Base-by-base conservation (phyloP, 169 alveolate genomes). In the Perkinsus olseni region DNA sequence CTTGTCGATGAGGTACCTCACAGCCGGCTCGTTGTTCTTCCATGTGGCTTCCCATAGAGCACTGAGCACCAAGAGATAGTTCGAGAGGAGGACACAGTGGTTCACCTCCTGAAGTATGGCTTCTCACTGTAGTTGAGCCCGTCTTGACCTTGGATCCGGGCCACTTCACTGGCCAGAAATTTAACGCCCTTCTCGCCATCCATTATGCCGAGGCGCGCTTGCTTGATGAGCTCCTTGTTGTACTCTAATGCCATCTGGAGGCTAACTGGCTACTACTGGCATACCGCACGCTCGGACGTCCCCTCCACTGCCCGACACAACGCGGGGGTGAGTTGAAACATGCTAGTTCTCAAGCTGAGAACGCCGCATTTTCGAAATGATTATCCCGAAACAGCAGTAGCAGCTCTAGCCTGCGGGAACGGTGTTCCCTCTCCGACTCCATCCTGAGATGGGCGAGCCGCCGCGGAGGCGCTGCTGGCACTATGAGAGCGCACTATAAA, bases 31-130 rank as follows among this genome's bases (percentile, higher is more conserved):
- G 62, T 92, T 92, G 91, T 94, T 94, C 28, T 93, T 92, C 91
- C 95, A 92, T 6, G 95, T 92, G 62, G 94, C 94, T 31, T 94
- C 94, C 95, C 95, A 92, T 50, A 94, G 91, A 0, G 95, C 95
- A 10, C 82, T 62, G 34, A 13, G 82, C 13, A 8, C 82, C 36
- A 24, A 13, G 8, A 62, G 1, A 28, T 24, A 28, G 82, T 21
- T 4, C 82, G 28, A 24, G 31, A 8, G 8, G 31, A 8, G 8
- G 34, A 62, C 17, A 62, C 28, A 4, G 82, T 13, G 17, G 31
- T 3, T 62, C 17, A 62, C 82, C 82, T 62, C 34, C 82, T 62
- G 17, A 62, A 62, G 31, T 62, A 62, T 24, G 82, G 82, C 17
- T 62, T 62, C 34, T 62, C 82, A 24, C 82, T 13, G 82, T 62